Conservation (phyloP, 2,329 filamentous ascomycete genomes). For the Colletotrichum acutatum region DNA sequence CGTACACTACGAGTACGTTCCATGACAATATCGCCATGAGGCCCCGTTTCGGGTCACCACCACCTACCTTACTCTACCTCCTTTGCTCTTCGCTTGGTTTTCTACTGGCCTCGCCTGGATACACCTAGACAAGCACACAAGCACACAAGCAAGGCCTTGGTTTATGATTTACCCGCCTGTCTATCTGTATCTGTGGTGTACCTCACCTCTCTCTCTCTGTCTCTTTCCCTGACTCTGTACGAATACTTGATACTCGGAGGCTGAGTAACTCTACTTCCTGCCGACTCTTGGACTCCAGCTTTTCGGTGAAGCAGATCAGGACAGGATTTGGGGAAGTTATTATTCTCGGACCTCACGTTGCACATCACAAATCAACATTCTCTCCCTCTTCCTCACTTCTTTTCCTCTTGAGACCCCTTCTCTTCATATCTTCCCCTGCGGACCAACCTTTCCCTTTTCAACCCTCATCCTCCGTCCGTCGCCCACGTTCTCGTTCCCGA, state of each 20-base stretch:
- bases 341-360: slow-evolving; percentile 34
- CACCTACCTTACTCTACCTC: neutral
- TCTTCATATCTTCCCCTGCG: slow-evolving; percentile 9
- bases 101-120: neutral
- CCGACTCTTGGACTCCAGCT: slow-evolving; percentile 18
- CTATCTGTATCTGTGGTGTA: too few relatives aligned
- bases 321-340: slow-evolving; percentile 22
- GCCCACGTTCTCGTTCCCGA: slow-evolving; percentile 22
- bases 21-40: slow-evolving; percentile 30
- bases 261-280: slow-evolving; percentile 14
- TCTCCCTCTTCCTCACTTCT: neutral
- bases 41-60: slow-evolving; percentile 23
- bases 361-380: slow-evolving; percentile 25
- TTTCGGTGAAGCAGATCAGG: too few relatives aligned
- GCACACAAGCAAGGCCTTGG: neutral
- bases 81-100: neutral
- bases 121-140: neutral
- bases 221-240: neutral
- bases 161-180: slow-evolving; percentile 12
- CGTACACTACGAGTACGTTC: neutral
- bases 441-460: slow-evolving; percentile 32
- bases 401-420: neutral
- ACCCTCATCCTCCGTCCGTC: slow-evolving; percentile 27
- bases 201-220: neutral
- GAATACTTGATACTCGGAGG: neutral